A percentile compares a stretch with the other conserved stretches of the same genome.
phyloP scores from a whole-genome alignment of 1,139 yeast species.

The Sugiyamaella sp. region DNA sequence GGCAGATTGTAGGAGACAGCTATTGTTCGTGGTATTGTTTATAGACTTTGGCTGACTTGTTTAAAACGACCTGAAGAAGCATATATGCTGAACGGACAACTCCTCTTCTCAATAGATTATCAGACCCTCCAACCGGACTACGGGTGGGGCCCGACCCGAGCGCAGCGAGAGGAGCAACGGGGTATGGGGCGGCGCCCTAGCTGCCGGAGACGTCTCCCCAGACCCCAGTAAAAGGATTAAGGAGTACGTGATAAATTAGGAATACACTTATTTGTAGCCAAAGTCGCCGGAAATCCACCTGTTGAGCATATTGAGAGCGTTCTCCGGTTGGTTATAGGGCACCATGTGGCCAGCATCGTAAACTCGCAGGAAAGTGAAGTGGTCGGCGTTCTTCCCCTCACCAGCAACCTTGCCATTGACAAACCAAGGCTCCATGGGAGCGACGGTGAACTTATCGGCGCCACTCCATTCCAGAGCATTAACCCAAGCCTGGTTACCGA shows the following conservation, averaged over 20 bases:
- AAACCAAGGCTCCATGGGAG: conserved; percentile 42
- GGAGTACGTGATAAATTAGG: background rate
- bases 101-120: too few relatives aligned
- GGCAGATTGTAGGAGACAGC: too few relatives aligned
- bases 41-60: too few relatives aligned
- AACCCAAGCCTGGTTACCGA: conserved; percentile 83
- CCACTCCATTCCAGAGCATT: conserved; percentile 64
- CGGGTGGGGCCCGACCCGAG: too few relatives aligned
- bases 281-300: conserved; percentile 59
- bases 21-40: too few relatives aligned
- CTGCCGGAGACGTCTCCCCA: background rate
- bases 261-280: conserved; percentile 34
- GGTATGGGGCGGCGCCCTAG: background rate
- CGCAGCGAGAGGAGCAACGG: background rate
- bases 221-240: background rate
- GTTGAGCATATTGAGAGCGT: conserved; percentile 74
- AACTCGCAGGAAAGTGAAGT: conserved; percentile 64
- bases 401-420: conserved; percentile 55
- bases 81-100: too few relatives aligned
- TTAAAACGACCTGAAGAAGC: too few relatives aligned
- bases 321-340: conserved; percentile 80
- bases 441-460: conserved; percentile 41
- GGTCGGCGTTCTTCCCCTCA: conserved; percentile 56
- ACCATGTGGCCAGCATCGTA: conserved; percentile 73
- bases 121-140: too few relatives aligned